phyloP scores from a whole-genome alignment of 345 rosid genomes.

The Barbarea vulgaris region DNA sequence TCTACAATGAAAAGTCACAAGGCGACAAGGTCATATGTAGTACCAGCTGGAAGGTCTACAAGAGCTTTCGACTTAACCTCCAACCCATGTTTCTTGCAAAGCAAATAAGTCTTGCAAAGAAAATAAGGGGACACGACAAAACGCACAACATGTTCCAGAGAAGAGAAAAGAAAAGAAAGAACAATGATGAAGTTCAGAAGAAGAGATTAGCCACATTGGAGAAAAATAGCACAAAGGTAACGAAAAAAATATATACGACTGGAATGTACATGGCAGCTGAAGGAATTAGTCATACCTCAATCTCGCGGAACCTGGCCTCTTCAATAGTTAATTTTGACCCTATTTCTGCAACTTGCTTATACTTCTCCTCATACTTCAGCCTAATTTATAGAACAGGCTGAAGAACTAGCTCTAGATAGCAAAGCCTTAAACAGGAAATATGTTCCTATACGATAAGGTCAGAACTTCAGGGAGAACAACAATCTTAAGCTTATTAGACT shows the following conservation, averaged over 20 bases:
- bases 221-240: not conserved
- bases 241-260: not conserved
- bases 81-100: constrained; percentile 84
- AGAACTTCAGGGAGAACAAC: constrained; percentile 16
- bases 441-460: not conserved
- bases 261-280: constrained; percentile 20
- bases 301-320: constrained; percentile 91
- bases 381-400: constrained; percentile 41
- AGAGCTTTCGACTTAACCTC: constrained; percentile 74
- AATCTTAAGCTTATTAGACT: constrained; percentile 4
- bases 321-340: constrained; percentile 93
- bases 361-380: constrained; percentile 97
- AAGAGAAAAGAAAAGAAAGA: constrained; percentile 2
- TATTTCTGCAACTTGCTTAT: constrained; percentile 93
- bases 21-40: constrained; percentile 11
- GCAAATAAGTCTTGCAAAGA: too few relatives aligned
- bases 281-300: constrained; percentile 59
- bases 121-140: constrained; percentile 11
- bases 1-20: constrained; percentile 4
- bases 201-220: constrained; percentile 5
- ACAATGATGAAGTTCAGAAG: constrained; percentile 1
- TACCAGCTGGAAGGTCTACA: constrained; percentile 93
- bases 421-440: constrained; percentile 12
- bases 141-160: constrained; percentile 13
- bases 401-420: constrained; percentile 12